Percentiles rank a stretch among this genome's conserved stretches.
These are phyloP conservation scores for Phytophthora pseudosyringae DNA, from an alignment of 352 stramenopile genomes.

Conservation along the genomic window DNA sequence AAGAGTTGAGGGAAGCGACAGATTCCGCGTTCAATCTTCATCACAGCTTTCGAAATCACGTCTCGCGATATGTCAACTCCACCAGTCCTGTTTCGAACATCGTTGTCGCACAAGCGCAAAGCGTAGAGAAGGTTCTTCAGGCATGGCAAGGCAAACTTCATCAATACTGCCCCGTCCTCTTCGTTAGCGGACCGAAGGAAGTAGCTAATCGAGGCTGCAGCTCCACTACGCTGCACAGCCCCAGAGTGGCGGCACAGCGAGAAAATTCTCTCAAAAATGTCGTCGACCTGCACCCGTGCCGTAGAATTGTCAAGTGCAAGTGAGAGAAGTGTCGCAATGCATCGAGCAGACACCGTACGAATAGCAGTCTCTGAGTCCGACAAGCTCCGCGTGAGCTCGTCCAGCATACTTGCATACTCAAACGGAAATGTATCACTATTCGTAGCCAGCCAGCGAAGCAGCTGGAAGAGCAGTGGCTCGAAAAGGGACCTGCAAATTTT, in stretches of 20 bases:
- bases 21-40: slow-evolving; percentile 66
- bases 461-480: slow-evolving; percentile 74
- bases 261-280: slow-evolving; percentile 78
- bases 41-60: slow-evolving; percentile 70
- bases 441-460: slow-evolving; percentile 71
- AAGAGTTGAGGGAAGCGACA: slow-evolving; percentile 61
- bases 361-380: slow-evolving; percentile 57
- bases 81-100: slow-evolving; percentile 35
- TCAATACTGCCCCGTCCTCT: slow-evolving; percentile 57
- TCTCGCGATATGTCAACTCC: slow-evolving; percentile 52
- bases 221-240: slow-evolving; percentile 64
- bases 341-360: slow-evolving; percentile 67
- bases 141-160: slow-evolving; percentile 67
- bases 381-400: slow-evolving; percentile 62
- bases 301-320: slow-evolving; percentile 46
- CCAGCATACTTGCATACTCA: slow-evolving; percentile 69
- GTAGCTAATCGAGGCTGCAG: slow-evolving; percentile 67
- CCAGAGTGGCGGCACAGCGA: slow-evolving; percentile 72
- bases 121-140: slow-evolving; percentile 72
- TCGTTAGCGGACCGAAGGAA: slow-evolving; percentile 72
- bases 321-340: slow-evolving; percentile 62
- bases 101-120: slow-evolving; percentile 63
- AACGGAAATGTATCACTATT: slow-evolving; percentile 66
- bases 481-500: slow-evolving; percentile 79
- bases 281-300: slow-evolving; percentile 37